phyloP scores from a whole-genome alignment of 495 filamentous ascomycete genomes.

The Podospora bellae-mahoneyi region DNA sequence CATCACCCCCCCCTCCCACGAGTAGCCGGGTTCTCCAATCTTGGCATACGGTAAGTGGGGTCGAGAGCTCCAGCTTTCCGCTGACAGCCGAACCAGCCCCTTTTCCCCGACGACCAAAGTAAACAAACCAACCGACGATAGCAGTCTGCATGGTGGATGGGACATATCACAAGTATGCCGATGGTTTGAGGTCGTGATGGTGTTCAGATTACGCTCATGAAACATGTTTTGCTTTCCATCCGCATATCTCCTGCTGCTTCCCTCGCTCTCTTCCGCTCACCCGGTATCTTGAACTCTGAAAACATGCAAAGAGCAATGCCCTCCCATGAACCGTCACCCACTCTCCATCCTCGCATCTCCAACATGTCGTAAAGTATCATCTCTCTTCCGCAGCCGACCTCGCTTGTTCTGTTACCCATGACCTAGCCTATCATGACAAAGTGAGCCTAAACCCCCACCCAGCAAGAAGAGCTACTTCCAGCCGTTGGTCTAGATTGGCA shows the following conservation, averaged over 20 bases:
- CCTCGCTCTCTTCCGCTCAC: background rate
- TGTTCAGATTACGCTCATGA: background rate
- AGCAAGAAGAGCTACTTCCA: too few relatives aligned
- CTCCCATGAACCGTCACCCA: too few relatives aligned
- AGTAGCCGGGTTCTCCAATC: conserved; percentile 11
- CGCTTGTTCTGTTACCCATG: too few relatives aligned
- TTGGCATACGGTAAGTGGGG: conserved; percentile 12
- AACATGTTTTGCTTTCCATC: background rate
- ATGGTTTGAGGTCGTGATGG: background rate
- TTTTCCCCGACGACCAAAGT: background rate
- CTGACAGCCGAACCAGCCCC: background rate
- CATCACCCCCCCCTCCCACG: background rate
- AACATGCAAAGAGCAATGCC: too few relatives aligned
- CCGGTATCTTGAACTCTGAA: too few relatives aligned
- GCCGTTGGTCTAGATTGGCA: too few relatives aligned
- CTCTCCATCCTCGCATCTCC: too few relatives aligned
- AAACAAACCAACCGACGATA: background rate
- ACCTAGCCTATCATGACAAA: too few relatives aligned
- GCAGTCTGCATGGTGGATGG: background rate
- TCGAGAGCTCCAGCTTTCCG: background rate
- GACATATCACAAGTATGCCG: background rate
- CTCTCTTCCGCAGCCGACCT: too few relatives aligned
- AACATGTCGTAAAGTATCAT: too few relatives aligned
- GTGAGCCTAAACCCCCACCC: too few relatives aligned
- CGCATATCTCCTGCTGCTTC: background rate